Conservation (phyloP, 139 green algal genomes). For the Dunaliella sp. region DNA sequence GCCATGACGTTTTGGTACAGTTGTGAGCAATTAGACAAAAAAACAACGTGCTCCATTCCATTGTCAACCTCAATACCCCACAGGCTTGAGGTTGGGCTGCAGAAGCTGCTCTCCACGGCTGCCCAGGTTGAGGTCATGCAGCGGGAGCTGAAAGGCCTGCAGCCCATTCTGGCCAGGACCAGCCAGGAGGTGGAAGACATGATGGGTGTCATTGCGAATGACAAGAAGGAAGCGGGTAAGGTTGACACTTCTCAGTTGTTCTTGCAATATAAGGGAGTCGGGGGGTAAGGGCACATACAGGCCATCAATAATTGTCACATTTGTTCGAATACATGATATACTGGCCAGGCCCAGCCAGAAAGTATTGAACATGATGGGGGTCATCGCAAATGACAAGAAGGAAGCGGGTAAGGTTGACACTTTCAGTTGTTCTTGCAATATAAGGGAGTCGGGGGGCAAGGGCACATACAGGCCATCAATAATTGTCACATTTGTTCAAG, state of each 20-base stretch:
- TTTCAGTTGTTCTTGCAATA: too few relatives aligned
- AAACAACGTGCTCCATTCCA: too few relatives aligned
- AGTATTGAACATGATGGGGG: slow-evolving; percentile 79
- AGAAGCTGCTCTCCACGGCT: slow-evolving; percentile 71
- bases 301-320: neutral
- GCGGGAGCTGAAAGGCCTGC: slow-evolving; percentile 70
- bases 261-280: too few relatives aligned
- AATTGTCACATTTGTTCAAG: neutral
- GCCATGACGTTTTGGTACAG: too few relatives aligned
- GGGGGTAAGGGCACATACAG: neutral
- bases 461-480: neutral
- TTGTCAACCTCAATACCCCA: too few relatives aligned
- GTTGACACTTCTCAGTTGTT: too few relatives aligned
- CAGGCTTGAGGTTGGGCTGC: slow-evolving; percentile 68
- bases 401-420: slow-evolving; percentile 53
- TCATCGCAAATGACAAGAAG: slow-evolving; percentile 70
- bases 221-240: slow-evolving; percentile 63
- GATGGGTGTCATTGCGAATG: slow-evolving; percentile 73
- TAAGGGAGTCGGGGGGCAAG: neutral
- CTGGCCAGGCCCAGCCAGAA: slow-evolving; percentile 63
- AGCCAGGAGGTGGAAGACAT: slow-evolving; percentile 74
- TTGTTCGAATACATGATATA: too few relatives aligned
- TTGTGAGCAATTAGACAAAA: too few relatives aligned
- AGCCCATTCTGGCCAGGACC: slow-evolving; percentile 69
- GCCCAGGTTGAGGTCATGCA: slow-evolving; percentile 75